A percentile compares a stretch with the other conserved stretches of the same genome.
phyloP scores from a whole-genome alignment of 73 alveolate species.

The Paraurostyla sp. region DNA sequence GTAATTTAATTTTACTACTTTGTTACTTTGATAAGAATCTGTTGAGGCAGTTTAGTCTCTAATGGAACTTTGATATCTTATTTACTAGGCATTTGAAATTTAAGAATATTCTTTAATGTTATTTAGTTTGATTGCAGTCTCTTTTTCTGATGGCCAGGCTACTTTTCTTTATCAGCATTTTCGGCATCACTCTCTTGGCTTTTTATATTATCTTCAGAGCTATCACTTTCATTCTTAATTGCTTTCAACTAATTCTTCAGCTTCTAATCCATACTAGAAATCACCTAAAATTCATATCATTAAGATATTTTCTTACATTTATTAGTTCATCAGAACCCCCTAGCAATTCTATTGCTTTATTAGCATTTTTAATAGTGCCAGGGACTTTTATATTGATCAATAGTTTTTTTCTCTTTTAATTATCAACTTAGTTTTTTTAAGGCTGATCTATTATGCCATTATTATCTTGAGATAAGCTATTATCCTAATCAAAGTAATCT shows the following conservation, averaged over 20 bases:
- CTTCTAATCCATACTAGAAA: too few relatives aligned
- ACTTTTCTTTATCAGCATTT: background rate
- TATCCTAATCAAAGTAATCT: too few relatives aligned
- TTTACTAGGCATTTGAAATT: slow-evolving; percentile 20
- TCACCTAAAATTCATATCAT: background rate
- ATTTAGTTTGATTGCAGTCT: background rate
- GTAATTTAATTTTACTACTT: slow-evolving; percentile 8
- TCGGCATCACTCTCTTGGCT: background rate
- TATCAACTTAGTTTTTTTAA: background rate
- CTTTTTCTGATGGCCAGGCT: background rate
- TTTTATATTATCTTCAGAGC: too few relatives aligned
- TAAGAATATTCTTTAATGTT: background rate
- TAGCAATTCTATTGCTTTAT: slow-evolving; percentile 27
- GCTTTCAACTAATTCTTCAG: too few relatives aligned
- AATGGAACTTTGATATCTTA: background rate
- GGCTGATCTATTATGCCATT: background rate
- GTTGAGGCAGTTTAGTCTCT: background rate
- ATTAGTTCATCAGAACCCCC: slow-evolving; percentile 19
- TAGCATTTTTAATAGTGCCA: background rate
- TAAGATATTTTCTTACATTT: background rate
- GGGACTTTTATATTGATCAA: slow-evolving; percentile 16
- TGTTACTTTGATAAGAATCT: background rate
- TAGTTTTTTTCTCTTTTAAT: background rate
- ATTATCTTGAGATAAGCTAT: too few relatives aligned
- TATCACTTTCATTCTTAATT: too few relatives aligned